Evolutionary conservation across 2,329 filamentous ascomycete species (phyloP), one percentile per base, ranked within the genome.

Genomic region (Colletotrichum zoysiae): DNA sequence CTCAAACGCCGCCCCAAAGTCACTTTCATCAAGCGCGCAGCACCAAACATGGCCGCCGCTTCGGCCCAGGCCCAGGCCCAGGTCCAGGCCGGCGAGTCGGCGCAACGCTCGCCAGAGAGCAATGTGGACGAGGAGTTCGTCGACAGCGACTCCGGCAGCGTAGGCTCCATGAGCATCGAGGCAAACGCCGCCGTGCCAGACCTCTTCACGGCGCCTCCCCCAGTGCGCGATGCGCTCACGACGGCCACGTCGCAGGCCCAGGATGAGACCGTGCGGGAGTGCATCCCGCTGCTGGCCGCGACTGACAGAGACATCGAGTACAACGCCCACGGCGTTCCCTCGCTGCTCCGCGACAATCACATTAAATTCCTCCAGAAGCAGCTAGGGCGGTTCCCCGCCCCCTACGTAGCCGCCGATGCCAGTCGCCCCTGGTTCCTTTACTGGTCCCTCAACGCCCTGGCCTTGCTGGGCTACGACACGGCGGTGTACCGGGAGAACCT

Each of bases 361-460:
- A 84, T 89, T 71, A 81, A 79, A 44, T 95, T 94, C 78, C 82
- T 95, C 61, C 86, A 87, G 74, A 86, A 85, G 75, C 85, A 84
- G 75, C 82, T 92, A 42, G 84, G 84, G 33, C 85, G 84, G 60
- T 89, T 97, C 73, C 94, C 95, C 0, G 83, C 88, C 9, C 85
- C 84, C 4, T 97, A 92, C 81, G 90, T 92, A 64, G 87, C 87
- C 60, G 89, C 95, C 75, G 96, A 99, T 84, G 92, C 96, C 42
- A 95, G 93, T 79, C 87, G 95, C 67, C 95, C 96, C 12, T 99
- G 96, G 96, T 89, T 97, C 78, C 87, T 97, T 74, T 98, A 98
- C 84, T 99, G 96, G 96, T 93, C 89, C 65, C 85, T 98, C 65
- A 89, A 91, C 44, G 94, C 89, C 2, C 85, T 99, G 74, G 85